Evolutionary conservation across 768 basidiomycete species (phyloP).

Genomic region (Gloeophyllum trabeum): DNA sequence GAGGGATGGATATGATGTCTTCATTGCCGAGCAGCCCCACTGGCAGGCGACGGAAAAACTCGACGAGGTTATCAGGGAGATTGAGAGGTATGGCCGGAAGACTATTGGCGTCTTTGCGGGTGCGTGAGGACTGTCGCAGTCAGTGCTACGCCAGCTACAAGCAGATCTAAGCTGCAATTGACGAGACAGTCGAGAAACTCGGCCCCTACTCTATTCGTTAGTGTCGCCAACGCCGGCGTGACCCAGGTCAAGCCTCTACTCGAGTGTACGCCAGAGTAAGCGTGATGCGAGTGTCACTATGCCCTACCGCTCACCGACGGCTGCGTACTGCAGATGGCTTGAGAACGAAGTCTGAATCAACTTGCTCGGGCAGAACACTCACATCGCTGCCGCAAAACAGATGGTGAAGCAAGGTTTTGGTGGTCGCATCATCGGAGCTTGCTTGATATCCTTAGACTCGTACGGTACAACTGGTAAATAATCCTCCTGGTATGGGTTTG

Average conservation of each 20-base stretch:
- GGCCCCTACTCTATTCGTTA: slow-evolving; percentile 16
- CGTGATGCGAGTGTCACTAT: too few relatives aligned
- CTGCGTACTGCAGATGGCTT: slow-evolving; percentile 10
- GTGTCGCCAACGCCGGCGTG: slow-evolving; percentile 22
- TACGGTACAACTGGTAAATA: slow-evolving; percentile 13
- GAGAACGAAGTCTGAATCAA: slow-evolving; percentile 17
- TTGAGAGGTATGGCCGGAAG: slow-evolving; percentile 18
- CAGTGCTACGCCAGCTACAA: slow-evolving; percentile 2
- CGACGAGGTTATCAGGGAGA: slow-evolving; percentile 15
- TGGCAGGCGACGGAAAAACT: slow-evolving; percentile 6
- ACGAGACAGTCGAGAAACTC: slow-evolving; percentile 18
- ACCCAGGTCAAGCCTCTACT: slow-evolving; percentile 18
- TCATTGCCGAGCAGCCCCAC: slow-evolving; percentile 4
- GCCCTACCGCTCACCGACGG: neutral
- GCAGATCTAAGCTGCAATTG: slow-evolving; percentile 18
- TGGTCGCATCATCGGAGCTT: slow-evolving; percentile 19
- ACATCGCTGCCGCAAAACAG: slow-evolving; percentile 22
- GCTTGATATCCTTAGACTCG: slow-evolving; percentile 16
- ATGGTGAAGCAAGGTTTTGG: slow-evolving; percentile 21
- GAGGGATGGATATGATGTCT: slow-evolving; percentile 5
- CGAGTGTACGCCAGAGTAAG: slow-evolving; percentile 19
- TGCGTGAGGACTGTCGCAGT: slow-evolving; percentile 5
- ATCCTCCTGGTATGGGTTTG: too few relatives aligned
- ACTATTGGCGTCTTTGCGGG: slow-evolving; percentile 16
- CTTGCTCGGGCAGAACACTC: slow-evolving; percentile 19